A percentile compares a stretch with the other conserved stretches of the same genome.
Conservation (phyloP, 257 asterid species). For the Apocynum venetum region DNA sequence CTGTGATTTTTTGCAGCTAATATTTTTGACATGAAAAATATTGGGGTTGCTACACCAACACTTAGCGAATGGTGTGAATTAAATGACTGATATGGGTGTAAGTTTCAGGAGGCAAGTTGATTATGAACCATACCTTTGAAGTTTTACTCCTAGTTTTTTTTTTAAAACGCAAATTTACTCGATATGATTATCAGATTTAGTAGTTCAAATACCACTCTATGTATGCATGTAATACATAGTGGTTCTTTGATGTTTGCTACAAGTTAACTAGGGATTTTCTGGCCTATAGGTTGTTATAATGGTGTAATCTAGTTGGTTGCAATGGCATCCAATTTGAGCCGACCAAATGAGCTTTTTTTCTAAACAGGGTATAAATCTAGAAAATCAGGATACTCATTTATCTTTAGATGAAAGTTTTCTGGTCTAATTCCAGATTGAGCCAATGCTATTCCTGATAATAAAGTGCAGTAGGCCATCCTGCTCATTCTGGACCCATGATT, state of each 20-base stretch:
- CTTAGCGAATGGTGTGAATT: slow-evolving; percentile 62
- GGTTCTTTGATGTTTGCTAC: not conserved
- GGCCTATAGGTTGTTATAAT: not conserved
- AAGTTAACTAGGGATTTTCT: not conserved
- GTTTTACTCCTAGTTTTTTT: not conserved
- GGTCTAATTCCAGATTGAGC: not conserved
- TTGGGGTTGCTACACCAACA: slow-evolving; percentile 62
- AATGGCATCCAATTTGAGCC: not conserved
- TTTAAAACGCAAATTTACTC: not conserved
- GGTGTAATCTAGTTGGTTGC: too few relatives aligned
- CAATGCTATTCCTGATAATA: not conserved
- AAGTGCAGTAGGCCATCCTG: not conserved
- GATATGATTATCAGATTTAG: not conserved
- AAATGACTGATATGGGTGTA: slow-evolving; percentile 9
- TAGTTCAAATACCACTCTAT: not conserved
- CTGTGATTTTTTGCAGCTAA: slow-evolving; percentile 42
- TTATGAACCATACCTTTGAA: not conserved
- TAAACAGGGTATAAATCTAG: not conserved
- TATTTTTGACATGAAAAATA: slow-evolving; percentile 57
- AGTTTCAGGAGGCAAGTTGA: not conserved
- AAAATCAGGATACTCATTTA: not conserved
- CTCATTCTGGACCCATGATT: not conserved
- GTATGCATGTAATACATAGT: not conserved
- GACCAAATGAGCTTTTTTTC: not conserved
- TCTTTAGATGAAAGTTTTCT: not conserved